Evolutionary conservation across 768 basidiomycete species (phyloP).

Genomic region (Serendipita sp.): DNA sequence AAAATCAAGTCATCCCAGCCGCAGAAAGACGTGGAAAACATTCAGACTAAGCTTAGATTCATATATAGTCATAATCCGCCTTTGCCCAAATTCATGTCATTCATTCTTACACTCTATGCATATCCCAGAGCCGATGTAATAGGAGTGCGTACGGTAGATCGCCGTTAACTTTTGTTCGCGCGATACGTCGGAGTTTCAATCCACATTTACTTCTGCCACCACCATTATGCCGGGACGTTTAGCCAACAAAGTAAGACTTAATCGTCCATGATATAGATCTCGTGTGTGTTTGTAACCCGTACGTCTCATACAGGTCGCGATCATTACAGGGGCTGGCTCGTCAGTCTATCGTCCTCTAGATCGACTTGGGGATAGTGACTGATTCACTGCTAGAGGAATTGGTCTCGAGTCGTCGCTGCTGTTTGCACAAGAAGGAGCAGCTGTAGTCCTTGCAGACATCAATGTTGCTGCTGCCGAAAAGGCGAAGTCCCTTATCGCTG

Average conservation of each 20-base stretch:
- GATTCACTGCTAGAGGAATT: conserved; percentile 51
- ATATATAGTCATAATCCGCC: too few relatives aligned
- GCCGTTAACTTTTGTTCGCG: not conserved
- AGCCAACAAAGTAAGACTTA: conserved; percentile 36
- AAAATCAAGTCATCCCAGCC: not conserved
- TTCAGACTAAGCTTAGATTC: too few relatives aligned
- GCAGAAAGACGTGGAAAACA: not conserved
- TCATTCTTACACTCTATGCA: not conserved
- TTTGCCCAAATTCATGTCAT: too few relatives aligned
- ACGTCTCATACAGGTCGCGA: conserved; percentile 37
- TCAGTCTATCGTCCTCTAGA: conserved; percentile 25
- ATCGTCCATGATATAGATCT: not conserved
- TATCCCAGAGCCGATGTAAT: not conserved
- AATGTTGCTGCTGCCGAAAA: conserved; percentile 59
- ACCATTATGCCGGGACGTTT: conserved; percentile 48
- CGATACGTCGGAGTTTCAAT: not conserved
- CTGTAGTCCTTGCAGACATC: conserved; percentile 77
- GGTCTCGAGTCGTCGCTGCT: conserved; percentile 90
- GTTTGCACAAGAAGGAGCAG: conserved; percentile 90
- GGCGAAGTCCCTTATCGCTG: conserved; percentile 41
- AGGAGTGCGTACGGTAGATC: too few relatives aligned
- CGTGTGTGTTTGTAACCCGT: not conserved
- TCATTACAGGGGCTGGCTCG: conserved; percentile 84
- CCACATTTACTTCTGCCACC: not conserved
- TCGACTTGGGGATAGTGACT: too few relatives aligned